Evolutionary conservation across 2,329 filamentous ascomycete genomes (phyloP), one percentile per base, ranked within the genome.

Genomic region (Venturiaceae sp.): DNA sequence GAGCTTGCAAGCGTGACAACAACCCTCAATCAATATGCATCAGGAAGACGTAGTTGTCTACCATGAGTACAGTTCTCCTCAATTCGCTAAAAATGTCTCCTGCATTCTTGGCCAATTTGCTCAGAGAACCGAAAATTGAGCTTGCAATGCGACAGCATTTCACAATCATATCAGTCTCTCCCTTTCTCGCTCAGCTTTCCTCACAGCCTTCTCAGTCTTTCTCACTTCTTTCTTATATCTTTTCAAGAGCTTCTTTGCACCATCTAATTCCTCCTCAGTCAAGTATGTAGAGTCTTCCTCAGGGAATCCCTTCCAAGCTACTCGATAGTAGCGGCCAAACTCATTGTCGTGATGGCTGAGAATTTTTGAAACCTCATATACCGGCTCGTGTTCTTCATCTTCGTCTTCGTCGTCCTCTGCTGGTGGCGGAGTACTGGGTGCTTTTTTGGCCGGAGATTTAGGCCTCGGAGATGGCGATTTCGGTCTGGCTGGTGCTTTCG

Each of bases 341-440:
- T 28, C 28, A 14, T 37, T 37, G 23, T 58, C 55, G 37, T 52
- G 28, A 32, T 58, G 55, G 16, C 26, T 32, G 6, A 58, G 1
- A 13, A 58, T 58, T 13, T 46, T 32, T 2, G 37, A 47, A 13
- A 58, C 44, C 37, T 58, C 55, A 34, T 50, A 52, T n/a, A 32
- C 55, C 14, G 26, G 36, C n/a, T 47, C 44, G 9, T 54, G 11
- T n/a, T 58, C 55, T 16, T 30, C 55, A 8, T 33, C 55, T 9
- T 9, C 1, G 8, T 55, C 36, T 30, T 46, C 54, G 2, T 9
- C 54, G 33, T 56, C 34, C 3, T 56, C 53, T 11, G 11, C 53
- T 28, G 34, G n/a, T 19, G 16, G 52, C 7, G 32, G 32, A 2
- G 32, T 14, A 5, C 34, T n/a, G 36, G n/a, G n/a, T 11, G n/a